Percentiles rank a stretch among this genome's conserved stretches.
Evolutionary conservation across 129 eudicot species (phyloP).

Genomic region (Rutidosis leptorrhynchoides): DNA sequence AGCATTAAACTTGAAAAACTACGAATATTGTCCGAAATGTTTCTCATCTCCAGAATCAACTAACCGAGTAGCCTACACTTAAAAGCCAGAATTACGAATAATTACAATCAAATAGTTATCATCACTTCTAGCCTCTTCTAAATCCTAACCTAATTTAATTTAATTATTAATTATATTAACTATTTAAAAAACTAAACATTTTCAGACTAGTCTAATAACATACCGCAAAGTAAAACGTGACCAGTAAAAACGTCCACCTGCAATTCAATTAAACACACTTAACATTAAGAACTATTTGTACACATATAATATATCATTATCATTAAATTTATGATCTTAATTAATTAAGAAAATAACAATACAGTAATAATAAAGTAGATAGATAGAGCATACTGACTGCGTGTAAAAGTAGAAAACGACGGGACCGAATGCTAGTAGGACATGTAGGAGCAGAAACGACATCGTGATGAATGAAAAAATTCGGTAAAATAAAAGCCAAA

Average conservation of each 20-base stretch:
- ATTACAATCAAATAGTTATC: too few species aligned
- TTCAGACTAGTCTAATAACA: conserved; percentile 15
- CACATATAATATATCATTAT: too few species aligned
- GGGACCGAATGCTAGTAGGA: conserved; percentile 35
- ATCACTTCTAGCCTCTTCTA: too few species aligned
- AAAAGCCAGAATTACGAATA: too few species aligned
- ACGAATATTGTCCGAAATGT: too few species aligned
- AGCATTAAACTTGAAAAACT: too few species aligned
- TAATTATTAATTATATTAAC: not conserved
- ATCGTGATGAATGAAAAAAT: conserved; percentile 52
- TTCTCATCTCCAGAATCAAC: too few species aligned
- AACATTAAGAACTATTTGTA: not conserved
- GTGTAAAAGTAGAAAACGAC: conserved; percentile 81
- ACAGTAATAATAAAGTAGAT: not conserved
- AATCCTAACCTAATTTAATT: too few species aligned
- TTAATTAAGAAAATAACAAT: not conserved
- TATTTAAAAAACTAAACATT: not conserved
- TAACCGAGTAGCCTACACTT: too few species aligned
- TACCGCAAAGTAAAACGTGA: conserved; percentile 74
- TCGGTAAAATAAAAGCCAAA: conserved; percentile 61
- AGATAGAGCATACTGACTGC: conserved; percentile 40
- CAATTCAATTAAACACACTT: conserved; percentile 2
- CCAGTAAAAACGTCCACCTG: conserved; percentile 88
- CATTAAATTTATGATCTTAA: too few species aligned
- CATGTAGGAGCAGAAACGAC: conserved; percentile 51